A percentile compares a stretch with the other conserved stretches of the same genome.
These are phyloP conservation scores for Drechslera avenae DNA, from an alignment of 2,329 filamentous ascomycete genomes.

Conservation along the genomic window DNA sequence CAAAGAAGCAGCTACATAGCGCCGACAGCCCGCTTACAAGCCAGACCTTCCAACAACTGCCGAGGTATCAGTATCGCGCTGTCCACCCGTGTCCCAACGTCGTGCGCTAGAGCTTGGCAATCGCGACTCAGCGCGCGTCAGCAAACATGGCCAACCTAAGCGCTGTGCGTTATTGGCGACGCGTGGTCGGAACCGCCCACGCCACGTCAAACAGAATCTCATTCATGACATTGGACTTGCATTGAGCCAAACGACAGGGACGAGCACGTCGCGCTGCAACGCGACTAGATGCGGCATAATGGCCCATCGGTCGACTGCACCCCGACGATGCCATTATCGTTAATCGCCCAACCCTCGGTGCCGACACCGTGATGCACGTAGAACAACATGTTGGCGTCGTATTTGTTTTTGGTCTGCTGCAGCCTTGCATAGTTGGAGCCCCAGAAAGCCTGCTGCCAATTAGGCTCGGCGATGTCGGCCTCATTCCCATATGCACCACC, in stretches of 20 bases:
- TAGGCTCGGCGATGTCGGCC: slow-evolving; percentile 48
- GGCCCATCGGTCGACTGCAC: slow-evolving; percentile 40
- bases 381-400: slow-evolving; percentile 41
- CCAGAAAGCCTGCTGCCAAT: slow-evolving; percentile 50
- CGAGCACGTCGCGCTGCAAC: neutral
- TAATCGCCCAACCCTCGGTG: slow-evolving; percentile 38
- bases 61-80: slow-evolving; percentile 2
- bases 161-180: slow-evolving; percentile 1
- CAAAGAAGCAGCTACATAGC: too few species aligned
- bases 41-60: slow-evolving; percentile 3
- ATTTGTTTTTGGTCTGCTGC: slow-evolving; percentile 35
- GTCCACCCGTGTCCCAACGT: slow-evolving; percentile 2
- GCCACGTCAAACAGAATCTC: neutral
- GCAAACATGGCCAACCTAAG: neutral
- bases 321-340: slow-evolving; percentile 36
- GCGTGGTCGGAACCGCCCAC: neutral
- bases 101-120: neutral
- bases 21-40: too few species aligned
- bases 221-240: neutral
- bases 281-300: slow-evolving; percentile 28
- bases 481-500: slow-evolving; percentile 49
- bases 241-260: slow-evolving; percentile 9
- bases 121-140: too few species aligned
- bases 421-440: slow-evolving; percentile 41
- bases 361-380: slow-evolving; percentile 41